Base-by-base conservation (phyloP, 225 moss, liverwort and hornwort species). In the Pseudisothecium myosuroides region DNA sequence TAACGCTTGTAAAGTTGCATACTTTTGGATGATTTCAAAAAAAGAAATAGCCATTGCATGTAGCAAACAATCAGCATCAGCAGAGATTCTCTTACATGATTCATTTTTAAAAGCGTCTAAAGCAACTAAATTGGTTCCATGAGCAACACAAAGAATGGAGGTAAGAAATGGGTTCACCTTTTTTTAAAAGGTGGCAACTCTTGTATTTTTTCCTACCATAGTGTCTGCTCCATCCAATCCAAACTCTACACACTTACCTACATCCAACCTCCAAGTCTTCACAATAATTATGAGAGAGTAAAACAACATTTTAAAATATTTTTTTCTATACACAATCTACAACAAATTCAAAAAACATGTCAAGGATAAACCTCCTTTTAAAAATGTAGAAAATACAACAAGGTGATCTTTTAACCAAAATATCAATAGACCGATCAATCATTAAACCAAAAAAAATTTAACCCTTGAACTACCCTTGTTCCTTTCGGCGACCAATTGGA, bases 221-320 rank as follows among this genome's bases (percentile, higher is more conserved):
- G 22, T n/a, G n/a, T 22, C 0, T 21, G 4, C 4, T 1, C 2
- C 4, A n/a, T n/a, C 1, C 1, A 1, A n/a, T 68, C 22, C 1
- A 36, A 65, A 68, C 0, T 7, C 12, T n/a, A 68, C 2, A n/a
- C 12, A n/a, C 18, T n/a, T 68, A n/a, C 11, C n/a, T 22, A 68
- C 12, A 22, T n/a, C 4, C 6, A 68, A 11, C 6, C 2, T 1
- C 19, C 2, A 67, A 67, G 37, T 36, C 36, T 65, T 36, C 1
- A 10, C 10, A 18, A 3, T 11, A 37, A 6, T 21, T 4, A 11
- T 67, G 4, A 37, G 6, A 37, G 21, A 37, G 4, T 37, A 6
- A 67, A 21, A 67, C 21, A 37, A 21, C 7, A 37, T 12, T 2
- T 37, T 21, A 67, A 4, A 12, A 6, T 65, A 2, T 21, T 67